Base-by-base conservation (phyloP, 192 early-diverging fungal species). In the Gryganskiella cystojenkinii region DNA sequence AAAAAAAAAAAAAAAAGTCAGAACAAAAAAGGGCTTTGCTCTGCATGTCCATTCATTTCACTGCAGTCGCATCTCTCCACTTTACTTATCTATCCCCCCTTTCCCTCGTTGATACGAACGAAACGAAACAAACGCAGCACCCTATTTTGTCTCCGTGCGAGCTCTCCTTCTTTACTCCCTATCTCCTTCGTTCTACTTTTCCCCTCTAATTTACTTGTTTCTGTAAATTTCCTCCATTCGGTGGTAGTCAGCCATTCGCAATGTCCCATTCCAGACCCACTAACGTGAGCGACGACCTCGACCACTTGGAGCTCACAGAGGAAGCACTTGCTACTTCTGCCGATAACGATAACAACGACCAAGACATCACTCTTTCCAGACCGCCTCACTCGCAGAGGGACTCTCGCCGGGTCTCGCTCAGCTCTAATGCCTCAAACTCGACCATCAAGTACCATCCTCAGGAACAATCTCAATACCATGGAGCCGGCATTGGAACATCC, bases 191-290 rank as follows among this genome's bases (percentile, higher is more conserved):
- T 31, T 17, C 27, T 37, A 8, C 28, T 19, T 2, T 17, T 28
- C 19, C n/a, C n/a, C n/a, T n/a, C n/a, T n/a, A n/a, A n/a, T n/a
- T n/a, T n/a, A n/a, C n/a, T n/a, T n/a, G n/a, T n/a, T n/a, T n/a
- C n/a, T n/a, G n/a, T n/a, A n/a, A n/a, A n/a, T n/a, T n/a, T n/a
- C n/a, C n/a, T n/a, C n/a, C n/a, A n/a, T n/a, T n/a, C n/a, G n/a
- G n/a, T n/a, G n/a, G n/a, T n/a, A n/a, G n/a, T n/a, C n/a, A n/a
- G n/a, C 20, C n/a, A 31, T 34, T 52, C 51, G 40, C n/a, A 52
- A 78, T 78, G 74, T 63, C 67, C 37, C 61, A 69, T 53, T 68
- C 74, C 34, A 64, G 61, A 37, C 46, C 55, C 42, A n/a, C 34
- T 11, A 56, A 58, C 33, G 20, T 30, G 28, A 58, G 44, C 54